phyloP scores from a whole-genome alignment of 257 asterid genomes.

The Thymus quinquecostatus region DNA sequence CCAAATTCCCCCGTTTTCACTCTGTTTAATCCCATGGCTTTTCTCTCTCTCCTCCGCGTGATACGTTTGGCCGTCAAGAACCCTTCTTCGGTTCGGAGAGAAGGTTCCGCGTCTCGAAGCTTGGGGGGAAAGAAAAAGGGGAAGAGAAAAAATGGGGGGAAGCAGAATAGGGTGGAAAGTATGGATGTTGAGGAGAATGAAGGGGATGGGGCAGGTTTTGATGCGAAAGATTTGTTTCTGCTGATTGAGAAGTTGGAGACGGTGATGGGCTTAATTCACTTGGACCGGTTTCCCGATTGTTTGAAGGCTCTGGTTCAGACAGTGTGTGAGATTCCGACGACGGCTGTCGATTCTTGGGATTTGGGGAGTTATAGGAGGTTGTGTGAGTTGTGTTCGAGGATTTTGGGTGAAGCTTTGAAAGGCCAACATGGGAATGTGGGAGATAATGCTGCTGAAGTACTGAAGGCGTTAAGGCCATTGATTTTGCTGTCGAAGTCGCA shows the following conservation, averaged over 20 bases:
- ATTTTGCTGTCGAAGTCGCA: constrained; percentile 61
- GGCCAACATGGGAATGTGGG: constrained; percentile 78
- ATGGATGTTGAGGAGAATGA: constrained; percentile 41
- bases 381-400: constrained; percentile 55
- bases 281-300: constrained; percentile 89
- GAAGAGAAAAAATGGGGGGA: constrained; percentile 38
- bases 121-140: constrained; percentile 52
- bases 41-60: constrained; percentile 68
- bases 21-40: constrained; percentile 85
- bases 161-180: constrained; percentile 42
- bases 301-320: constrained; percentile 81
- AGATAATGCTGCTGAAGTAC: constrained; percentile 68
- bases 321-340: constrained; percentile 64
- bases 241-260: constrained; percentile 67
- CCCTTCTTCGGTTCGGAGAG: constrained; percentile 35
- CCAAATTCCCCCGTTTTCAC: constrained; percentile 93
- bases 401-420: constrained; percentile 63
- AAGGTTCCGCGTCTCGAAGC: constrained; percentile 36
- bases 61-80: constrained; percentile 67
- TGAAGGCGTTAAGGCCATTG: constrained; percentile 68
- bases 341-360: constrained; percentile 59
- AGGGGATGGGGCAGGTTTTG: constrained; percentile 48
- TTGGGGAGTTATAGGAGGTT: constrained; percentile 54
- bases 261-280: constrained; percentile 75
- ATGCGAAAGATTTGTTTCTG: constrained; percentile 55